These are phyloP conservation scores for Calocybe indica DNA, from an alignment of 768 basidiomycete genomes.

Conservation along the genomic window DNA sequence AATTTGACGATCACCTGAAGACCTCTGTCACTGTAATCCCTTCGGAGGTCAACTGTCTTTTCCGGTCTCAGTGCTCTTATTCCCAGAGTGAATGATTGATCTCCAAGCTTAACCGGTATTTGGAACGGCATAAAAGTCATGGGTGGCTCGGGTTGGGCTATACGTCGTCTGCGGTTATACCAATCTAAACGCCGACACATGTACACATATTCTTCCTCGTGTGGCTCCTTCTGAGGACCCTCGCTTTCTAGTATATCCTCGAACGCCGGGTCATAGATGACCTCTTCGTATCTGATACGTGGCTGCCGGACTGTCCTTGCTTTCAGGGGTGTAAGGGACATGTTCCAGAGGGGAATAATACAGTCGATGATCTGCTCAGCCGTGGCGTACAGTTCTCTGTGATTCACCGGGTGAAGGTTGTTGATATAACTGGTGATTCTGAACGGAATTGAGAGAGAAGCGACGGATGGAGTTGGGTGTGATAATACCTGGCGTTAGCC, in stretches of 20 bases:
- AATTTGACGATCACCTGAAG: conserved; percentile 13
- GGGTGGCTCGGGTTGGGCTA: conserved; percentile 17
- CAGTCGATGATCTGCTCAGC: conserved; percentile 19
- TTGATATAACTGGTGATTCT: conserved; percentile 38
- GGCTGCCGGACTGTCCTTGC: not conserved
- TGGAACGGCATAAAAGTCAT: conserved; percentile 5
- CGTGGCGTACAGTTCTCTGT: conserved; percentile 17
- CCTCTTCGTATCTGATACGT: conserved; percentile 11
- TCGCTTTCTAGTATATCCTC: conserved; percentile 9
- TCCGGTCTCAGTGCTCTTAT: no score
- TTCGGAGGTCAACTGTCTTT: conserved; percentile 5
- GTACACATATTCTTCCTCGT: conserved; percentile 13
- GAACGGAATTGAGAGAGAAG: not conserved
- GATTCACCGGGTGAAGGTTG: conserved; percentile 27
- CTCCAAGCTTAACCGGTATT: no score
- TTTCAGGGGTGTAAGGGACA: conserved; percentile 14
- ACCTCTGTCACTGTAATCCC: conserved; percentile 3
- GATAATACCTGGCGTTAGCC: no score
- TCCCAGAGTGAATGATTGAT: no score
- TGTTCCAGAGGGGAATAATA: conserved; percentile 27
- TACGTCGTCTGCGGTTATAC: conserved; percentile 4
- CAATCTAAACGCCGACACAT: conserved; percentile 11
- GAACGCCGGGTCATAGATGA: conserved; percentile 13
- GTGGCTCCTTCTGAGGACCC: conserved; percentile 10
- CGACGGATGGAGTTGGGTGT: no score